These are phyloP conservation scores for Pseudocohnilembus persalinus DNA, from an alignment of 169 alveolate species.

Conservation along the genomic window DNA sequence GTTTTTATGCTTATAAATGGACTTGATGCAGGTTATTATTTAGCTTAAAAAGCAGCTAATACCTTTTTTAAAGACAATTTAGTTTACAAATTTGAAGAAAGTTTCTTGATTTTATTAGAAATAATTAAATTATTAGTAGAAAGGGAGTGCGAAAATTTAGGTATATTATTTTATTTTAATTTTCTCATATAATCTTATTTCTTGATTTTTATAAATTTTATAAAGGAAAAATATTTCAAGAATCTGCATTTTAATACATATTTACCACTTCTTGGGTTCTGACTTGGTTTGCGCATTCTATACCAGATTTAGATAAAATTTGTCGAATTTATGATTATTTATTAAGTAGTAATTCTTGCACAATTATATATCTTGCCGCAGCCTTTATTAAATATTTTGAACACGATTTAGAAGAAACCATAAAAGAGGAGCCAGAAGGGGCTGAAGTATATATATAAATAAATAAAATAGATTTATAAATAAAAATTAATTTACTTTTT, in stretches of 20 bases:
- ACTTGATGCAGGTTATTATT: constrained; percentile 35
- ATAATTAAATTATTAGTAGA: constrained; percentile 11
- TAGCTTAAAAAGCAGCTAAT: constrained; percentile 36
- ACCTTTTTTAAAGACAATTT: constrained; percentile 44
- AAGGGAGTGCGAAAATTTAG: background rate
- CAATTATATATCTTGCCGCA: constrained; percentile 36
- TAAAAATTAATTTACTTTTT: too few relatives aligned
- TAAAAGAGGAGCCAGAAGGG: constrained; percentile 1
- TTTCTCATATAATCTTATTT: too few relatives aligned
- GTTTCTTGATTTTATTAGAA: constrained; percentile 32
- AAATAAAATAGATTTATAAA: background rate
- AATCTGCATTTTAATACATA: constrained; percentile 39
- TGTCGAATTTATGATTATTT: constrained; percentile 42
- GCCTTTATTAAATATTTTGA: constrained; percentile 19
- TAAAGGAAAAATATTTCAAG: constrained; percentile 3
- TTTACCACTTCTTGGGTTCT: constrained; percentile 57
- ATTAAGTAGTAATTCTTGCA: constrained; percentile 39
- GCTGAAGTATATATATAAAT: background rate
- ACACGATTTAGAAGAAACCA: background rate
- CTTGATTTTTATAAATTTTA: background rate
- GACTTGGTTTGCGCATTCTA: constrained; percentile 63
- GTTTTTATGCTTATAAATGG: constrained; percentile 47
- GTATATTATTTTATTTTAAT: background rate
- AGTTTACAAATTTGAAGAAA: constrained; percentile 44
- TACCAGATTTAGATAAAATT: constrained; percentile 29